Conservation (phyloP, 345 rosid species). For the Jatropha curcas region DNA sequence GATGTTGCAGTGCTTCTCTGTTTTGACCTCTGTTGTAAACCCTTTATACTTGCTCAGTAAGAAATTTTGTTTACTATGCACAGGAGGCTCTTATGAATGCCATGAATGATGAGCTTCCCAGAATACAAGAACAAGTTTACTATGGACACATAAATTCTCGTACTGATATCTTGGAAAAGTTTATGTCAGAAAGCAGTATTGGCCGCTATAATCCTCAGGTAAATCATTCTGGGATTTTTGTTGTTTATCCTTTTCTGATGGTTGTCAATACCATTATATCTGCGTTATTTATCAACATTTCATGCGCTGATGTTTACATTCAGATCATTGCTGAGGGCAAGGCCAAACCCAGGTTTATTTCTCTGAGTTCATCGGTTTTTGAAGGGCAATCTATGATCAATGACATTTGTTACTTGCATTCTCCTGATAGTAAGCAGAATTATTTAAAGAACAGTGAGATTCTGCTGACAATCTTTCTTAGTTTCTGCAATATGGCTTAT, state of each 20-base stretch:
- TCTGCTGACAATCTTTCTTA: background rate
- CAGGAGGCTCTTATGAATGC: constrained; percentile 91
- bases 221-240: constrained; percentile 20
- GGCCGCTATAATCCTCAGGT: constrained; percentile 97
- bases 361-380: constrained; percentile 62
- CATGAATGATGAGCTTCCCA: constrained; percentile 93
- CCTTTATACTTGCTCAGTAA: background rate
- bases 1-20: background rate
- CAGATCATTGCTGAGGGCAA: constrained; percentile 72
- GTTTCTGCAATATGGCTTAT: background rate
- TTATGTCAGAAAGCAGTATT: constrained; percentile 80
- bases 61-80: constrained; percentile 22
- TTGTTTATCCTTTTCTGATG: background rate
- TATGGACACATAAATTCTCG: constrained; percentile 82
- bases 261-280: background rate
- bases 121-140: constrained; percentile 95
- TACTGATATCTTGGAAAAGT: constrained; percentile 84
- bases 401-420: constrained; percentile 81
- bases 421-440: constrained; percentile 69
- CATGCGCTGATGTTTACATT: constrained; percentile 25
- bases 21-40: background rate
- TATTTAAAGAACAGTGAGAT: constrained; percentile 4
- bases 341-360: constrained; percentile 61
- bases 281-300: constrained; percentile 3
- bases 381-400: constrained; percentile 59